Conservation (phyloP, 495 filamentous ascomycete genomes). For the Xylaria venustula region DNA sequence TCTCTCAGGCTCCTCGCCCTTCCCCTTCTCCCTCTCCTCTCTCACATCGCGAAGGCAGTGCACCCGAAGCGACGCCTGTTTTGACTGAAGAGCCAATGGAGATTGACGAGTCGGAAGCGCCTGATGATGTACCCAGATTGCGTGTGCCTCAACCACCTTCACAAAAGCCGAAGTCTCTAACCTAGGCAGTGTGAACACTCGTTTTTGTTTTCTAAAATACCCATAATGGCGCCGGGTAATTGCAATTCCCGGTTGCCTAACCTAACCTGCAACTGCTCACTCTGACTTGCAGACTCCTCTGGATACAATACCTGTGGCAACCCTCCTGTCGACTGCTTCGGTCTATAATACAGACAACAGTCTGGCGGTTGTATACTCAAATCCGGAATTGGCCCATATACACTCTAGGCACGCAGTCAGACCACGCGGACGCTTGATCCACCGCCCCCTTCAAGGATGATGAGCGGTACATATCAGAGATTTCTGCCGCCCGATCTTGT, state of each 20-base stretch:
- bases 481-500: background rate
- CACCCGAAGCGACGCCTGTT: slow-evolving; percentile 19
- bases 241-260: background rate
- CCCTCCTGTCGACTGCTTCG: background rate
- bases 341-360: background rate
- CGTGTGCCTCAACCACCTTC: slow-evolving; percentile 40
- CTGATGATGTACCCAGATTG: slow-evolving; percentile 38
- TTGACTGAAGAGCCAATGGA: slow-evolving; percentile 41
- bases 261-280: background rate
- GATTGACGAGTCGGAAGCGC: slow-evolving; percentile 24
- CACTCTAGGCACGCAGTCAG: background rate
- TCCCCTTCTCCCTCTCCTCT: slow-evolving; percentile 28
- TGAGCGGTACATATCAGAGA: background rate
- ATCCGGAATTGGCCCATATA: background rate
- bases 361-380: background rate
- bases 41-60: slow-evolving; percentile 23
- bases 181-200: slow-evolving; percentile 29
- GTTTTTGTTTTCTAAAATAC: slow-evolving; percentile 19
- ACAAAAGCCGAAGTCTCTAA: slow-evolving; percentile 35
- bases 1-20: slow-evolving; percentile 22
- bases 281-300: background rate
- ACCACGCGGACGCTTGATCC: background rate
- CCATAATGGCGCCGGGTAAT: background rate
- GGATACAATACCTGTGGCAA: too few relatives aligned
- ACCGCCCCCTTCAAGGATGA: background rate